Evolutionary conservation across 2,329 filamentous ascomycete genomes (phyloP), one percentile per base, ranked within the genome.

Genomic region (Fusarium sarcochroum): DNA sequence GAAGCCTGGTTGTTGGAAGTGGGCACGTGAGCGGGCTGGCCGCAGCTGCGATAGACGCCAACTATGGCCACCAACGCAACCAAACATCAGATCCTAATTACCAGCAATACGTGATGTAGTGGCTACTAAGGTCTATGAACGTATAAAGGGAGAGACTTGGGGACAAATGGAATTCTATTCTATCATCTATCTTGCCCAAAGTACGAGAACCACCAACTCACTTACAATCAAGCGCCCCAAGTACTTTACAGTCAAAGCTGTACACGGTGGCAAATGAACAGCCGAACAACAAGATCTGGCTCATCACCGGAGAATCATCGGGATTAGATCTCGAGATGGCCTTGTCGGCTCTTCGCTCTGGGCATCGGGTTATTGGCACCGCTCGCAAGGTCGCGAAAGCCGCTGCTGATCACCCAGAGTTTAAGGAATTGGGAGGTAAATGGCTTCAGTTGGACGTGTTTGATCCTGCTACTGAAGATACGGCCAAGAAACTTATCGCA

Each of bases 321-420:
- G 59, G 59, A 5, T 11, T 63, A 6, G 59, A 48, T 23, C 54
- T 58, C 9, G 54, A 53, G 13, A 63, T 59, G 54, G 54, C 59
- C 14, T 35, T 63, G 9, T 52, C 54, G n/a, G 54, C 48, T 23
- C 38, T 63, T 34, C 54, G 59, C 6, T 49, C 42, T 17, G 54
- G 54, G 7, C 47, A 63, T 25, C 42, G 59, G 14, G 54, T 58
- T 11, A 58, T 63, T 9, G 54, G 54, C 30, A 59, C 42, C 17
- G 59, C 42, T 3, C 47, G 54, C 21, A 63, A 63, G 30, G 40
- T 45, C 15, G 30, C 17, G 3, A 44, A 58, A 20, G 59, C 54
- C 6, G 34, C 54, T 1, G 23, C 42, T 10, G 48, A 35, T 18
- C 38, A 50, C 23, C 50, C 50, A 9, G 50, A 49, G 18, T 32